Conservation (phyloP, 805 yeast genomes). For the Lipomyces orientalis region DNA sequence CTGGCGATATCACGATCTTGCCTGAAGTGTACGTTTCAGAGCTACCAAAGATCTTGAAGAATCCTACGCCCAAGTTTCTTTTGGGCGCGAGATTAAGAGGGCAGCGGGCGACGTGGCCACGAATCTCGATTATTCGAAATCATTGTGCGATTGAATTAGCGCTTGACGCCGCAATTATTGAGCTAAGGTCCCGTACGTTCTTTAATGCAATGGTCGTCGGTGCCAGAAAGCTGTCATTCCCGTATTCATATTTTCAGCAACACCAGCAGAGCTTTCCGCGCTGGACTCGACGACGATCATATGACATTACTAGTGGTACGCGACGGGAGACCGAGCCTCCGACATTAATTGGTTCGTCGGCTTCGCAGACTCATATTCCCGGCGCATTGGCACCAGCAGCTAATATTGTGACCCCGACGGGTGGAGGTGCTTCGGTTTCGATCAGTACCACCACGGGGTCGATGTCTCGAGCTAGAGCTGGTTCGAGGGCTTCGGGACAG, state of each 20-base stretch:
- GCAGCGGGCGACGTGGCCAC: conserved; percentile 93
- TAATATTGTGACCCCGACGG: background rate
- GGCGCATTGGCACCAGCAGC: conserved; percentile 2
- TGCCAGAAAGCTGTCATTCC: conserved; percentile 9
- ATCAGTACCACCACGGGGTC: conserved; percentile 1
- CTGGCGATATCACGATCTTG: conserved; percentile 91
- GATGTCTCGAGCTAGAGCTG: background rate
- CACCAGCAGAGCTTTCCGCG: background rate
- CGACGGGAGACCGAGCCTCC: background rate
- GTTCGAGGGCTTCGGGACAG: background rate
- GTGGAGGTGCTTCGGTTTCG: background rate
- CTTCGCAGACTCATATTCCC: background rate
- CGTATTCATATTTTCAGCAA: conserved; percentile 7
- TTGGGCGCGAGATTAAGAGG: conserved; percentile 77
- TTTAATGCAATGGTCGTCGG: conserved; percentile 25
- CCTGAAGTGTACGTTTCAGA: conserved; percentile 72
- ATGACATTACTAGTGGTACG: background rate
- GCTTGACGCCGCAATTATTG: conserved; percentile 72
- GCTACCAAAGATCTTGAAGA: conserved; percentile 66
- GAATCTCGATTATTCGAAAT: conserved; percentile 79
- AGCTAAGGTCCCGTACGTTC: conserved; percentile 30
- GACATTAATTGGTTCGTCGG: background rate
- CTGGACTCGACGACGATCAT: conserved; percentile 1
- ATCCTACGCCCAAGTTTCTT: conserved; percentile 81
- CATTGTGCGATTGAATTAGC: conserved; percentile 91